A percentile compares a stretch with the other conserved stretches of the same genome.
Evolutionary conservation across 2,329 filamentous ascomycete genomes (phyloP).

Genomic region (Curvularia hawaiiensis): DNA sequence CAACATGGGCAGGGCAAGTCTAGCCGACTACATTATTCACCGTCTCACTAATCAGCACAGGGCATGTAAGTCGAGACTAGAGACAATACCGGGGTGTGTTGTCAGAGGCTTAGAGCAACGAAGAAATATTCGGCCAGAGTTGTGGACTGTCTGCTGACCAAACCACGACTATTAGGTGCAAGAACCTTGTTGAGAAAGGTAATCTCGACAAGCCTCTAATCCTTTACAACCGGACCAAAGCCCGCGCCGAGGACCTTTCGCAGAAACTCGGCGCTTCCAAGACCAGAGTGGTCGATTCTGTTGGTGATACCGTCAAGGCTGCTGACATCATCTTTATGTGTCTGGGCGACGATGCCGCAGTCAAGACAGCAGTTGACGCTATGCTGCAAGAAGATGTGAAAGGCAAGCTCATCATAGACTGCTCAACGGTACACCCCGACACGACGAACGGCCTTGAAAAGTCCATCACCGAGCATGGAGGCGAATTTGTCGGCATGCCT

Average conservation of each 20-base stretch:
- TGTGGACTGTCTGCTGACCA: not conserved
- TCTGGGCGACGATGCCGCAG: constrained; percentile 76
- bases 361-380: constrained; percentile 65
- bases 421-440: constrained; percentile 85
- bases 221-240: constrained; percentile 77
- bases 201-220: constrained; percentile 72
- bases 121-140: not conserved
- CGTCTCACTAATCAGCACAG: constrained; percentile 49
- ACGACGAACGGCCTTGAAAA: constrained; percentile 71
- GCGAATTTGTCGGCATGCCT: constrained; percentile 74
- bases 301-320: constrained; percentile 68
- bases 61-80: constrained; percentile 59
- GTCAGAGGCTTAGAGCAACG: not conserved
- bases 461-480: constrained; percentile 63
- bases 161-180: not conserved
- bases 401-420: constrained; percentile 83
- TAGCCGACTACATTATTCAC: constrained; percentile 12
- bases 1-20: constrained; percentile 79
- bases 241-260: constrained; percentile 68
- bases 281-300: constrained; percentile 65
- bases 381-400: constrained; percentile 63
- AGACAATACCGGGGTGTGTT: not conserved
- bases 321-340: constrained; percentile 85
- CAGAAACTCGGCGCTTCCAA: constrained; percentile 65
- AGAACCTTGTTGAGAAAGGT: constrained; percentile 81